Base-by-base conservation (phyloP, 2,329 filamentous ascomycete species). In the Niveomyces coronatus region DNA sequence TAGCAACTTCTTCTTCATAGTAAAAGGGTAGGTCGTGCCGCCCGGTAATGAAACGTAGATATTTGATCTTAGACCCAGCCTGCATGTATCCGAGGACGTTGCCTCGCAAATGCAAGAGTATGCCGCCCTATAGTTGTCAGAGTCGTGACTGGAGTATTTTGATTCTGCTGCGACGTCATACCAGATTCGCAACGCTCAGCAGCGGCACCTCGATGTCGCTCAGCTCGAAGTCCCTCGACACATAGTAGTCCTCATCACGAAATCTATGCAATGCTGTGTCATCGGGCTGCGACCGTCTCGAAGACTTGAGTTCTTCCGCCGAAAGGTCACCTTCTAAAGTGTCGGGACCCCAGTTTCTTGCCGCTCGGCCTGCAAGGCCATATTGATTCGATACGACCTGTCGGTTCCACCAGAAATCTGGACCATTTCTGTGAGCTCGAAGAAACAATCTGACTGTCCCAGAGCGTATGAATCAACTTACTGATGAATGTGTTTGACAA, bases 21-120 rank as follows among this genome's bases (percentile, higher is more conserved):
- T 83, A 85, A 53, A 85, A 84, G 0, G 80, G 80, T 2, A 85
- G 62, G 47, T 85, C 80, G 44, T 85, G 80, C 0, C 81, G 68
- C 2, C 81, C 80, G 1, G 72, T 77, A 49, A 84, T 79, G 52
- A 83, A 75, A 6, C 79, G 70, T 1, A 85, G 63, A 46, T 79
- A 85, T 53, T 85, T 85, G 44, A 76, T 62, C 41, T 75, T 64
- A 1, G 79, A 83, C 1, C 77, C 76, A 0, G 79, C 79, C 33
- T 76, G 65, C 2, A 61, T 60, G 40, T 71, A 85, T 0, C 79
- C 80, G 48, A 80, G 67, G 7, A 85, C 65, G 45, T 85, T 85
- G 3, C 80, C 80, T 7, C 79, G 66, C 5, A 84, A 64, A 47
- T 85, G 80, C 1, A 85, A 64, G 4, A 79, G 54, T 33, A 84